Evolutionary conservation across 257 asterid species (phyloP), one percentile per base, ranked within the genome.

Genomic region (Scutellaria galericulata): DNA sequence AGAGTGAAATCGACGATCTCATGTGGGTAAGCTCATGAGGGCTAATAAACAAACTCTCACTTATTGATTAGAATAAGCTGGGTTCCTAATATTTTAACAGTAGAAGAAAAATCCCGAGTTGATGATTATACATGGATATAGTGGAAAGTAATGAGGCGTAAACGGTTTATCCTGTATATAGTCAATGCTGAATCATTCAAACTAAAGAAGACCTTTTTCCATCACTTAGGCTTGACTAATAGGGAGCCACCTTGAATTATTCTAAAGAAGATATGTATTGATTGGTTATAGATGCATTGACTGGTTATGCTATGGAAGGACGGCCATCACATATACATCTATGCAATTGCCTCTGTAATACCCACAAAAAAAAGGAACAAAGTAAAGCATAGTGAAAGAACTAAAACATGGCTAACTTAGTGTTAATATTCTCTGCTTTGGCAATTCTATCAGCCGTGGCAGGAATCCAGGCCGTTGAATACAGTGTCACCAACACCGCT

Each of bases 401-500:
- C 1, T 3, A 41, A 47, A 65, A 22, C 57, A 78, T 81, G 83
- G 71, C 74, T 40, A 75, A 40, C 67, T 46, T 70, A 18, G 48
- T 50, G 2, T 45, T 65, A 55, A 59, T 69, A 31, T 47, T 80
- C 58, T 74, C 70, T 66, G 9, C 52, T 40, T 31, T 80, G 59
- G 81, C 72, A 7, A 53, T 80, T 64, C 74, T 83, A 6, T 77
- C 75, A 1, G 63, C 75, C 51, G 7, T 68, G 22, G 59, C 7
- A 41, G 80, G 77, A 9, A 68, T 71, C 48, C 37, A 61, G 13
- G 91, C 86, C 2, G 83, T 86, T 3, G 78, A 79, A 2, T 85
- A 81, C 75, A 46, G 76, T 0, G 86, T 83, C 55, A 79, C 79
- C 57, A 87, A 84, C 78, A 83, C 66, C 9, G 88, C 90, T 0